phyloP scores from a whole-genome alignment of 2,329 filamentous ascomycete genomes.

The Lizonia empirigonia region DNA sequence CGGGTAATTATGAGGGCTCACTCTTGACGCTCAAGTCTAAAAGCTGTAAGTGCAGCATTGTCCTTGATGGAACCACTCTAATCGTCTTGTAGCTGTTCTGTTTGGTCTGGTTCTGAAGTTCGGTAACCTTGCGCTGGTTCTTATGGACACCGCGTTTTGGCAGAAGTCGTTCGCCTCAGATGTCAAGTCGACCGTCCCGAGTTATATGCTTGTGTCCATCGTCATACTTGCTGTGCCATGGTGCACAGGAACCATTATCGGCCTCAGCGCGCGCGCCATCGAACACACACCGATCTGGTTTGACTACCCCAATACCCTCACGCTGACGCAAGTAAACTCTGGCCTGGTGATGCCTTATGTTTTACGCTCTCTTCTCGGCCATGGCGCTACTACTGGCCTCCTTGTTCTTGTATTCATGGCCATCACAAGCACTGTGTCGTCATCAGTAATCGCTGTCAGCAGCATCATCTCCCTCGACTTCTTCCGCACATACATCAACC shows the following conservation, averaged over 20 bases:
- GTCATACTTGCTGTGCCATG: slow-evolving; percentile 20
- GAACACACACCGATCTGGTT: slow-evolving; percentile 48
- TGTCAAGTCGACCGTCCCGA: slow-evolving; percentile 16
- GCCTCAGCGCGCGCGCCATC: slow-evolving; percentile 50
- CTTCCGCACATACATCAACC: slow-evolving; percentile 84
- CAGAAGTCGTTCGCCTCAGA: slow-evolving; percentile 22
- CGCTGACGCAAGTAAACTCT: slow-evolving; percentile 15
- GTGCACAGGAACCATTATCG: slow-evolving; percentile 48
- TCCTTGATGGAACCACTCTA: background rate
- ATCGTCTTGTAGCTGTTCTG: slow-evolving; percentile 3
- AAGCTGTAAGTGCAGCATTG: slow-evolving; percentile 1
- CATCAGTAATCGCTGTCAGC: slow-evolving; percentile 67
- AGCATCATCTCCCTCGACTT: slow-evolving; percentile 86
- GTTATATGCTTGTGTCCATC: slow-evolving; percentile 17
- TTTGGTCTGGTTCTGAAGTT: slow-evolving; percentile 18
- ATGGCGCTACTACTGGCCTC: slow-evolving; percentile 22
- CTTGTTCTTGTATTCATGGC: slow-evolving; percentile 54
- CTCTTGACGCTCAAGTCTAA: slow-evolving; percentile 83
- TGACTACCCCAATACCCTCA: slow-evolving; percentile 41
- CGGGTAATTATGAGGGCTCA: slow-evolving; percentile 75
- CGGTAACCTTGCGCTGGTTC: slow-evolving; percentile 19
- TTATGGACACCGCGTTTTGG: slow-evolving; percentile 22
- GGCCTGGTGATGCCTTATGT: slow-evolving; percentile 30
- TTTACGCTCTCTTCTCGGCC: slow-evolving; percentile 23
- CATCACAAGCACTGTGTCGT: slow-evolving; percentile 49